Evolutionary conservation across 495 filamentous ascomycete species (phyloP).

Genomic region (Hypoxylon fragiforme): DNA sequence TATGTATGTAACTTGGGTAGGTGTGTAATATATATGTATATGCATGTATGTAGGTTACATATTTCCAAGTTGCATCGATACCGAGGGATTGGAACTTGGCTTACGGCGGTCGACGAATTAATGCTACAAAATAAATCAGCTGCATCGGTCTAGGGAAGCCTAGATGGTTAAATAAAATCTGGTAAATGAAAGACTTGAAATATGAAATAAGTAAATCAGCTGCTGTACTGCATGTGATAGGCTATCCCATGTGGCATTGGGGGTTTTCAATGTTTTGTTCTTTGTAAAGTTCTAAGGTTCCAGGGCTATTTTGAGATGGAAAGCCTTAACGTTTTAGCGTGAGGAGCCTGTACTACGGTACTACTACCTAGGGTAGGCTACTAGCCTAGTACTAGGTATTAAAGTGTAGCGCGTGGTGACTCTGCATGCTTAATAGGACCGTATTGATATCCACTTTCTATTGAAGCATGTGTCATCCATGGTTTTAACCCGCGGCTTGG

Average conservation of each 20-base stretch:
- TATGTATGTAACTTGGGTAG: too few relatives aligned
- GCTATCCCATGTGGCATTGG: too few relatives aligned
- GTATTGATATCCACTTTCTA: constrained; percentile 9
- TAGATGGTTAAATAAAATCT: too few relatives aligned
- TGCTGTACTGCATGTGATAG: constrained; percentile 13
- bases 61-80: too few relatives aligned
- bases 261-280: too few relatives aligned
- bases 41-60: too few relatives aligned
- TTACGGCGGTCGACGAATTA: constrained; percentile 19
- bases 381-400: too few relatives aligned
- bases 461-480: constrained; percentile 30
- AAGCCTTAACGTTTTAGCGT: constrained; percentile 19
- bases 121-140: constrained; percentile 19
- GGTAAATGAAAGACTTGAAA: constrained; percentile 10
- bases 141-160: background rate
- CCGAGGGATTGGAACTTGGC: constrained; percentile 10
- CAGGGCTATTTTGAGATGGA: too few relatives aligned
- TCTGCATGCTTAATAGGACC: constrained; percentile 16
- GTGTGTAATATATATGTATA: too few relatives aligned
- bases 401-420: constrained; percentile 18
- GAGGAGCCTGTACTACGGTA: background rate
- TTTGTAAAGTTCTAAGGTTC: too few relatives aligned
- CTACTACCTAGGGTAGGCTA: background rate
- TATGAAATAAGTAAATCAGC: constrained; percentile 12
- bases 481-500: constrained; percentile 29